phyloP scores from a whole-genome alignment of 768 basidiomycete species.

The Lentinus brumalis region DNA sequence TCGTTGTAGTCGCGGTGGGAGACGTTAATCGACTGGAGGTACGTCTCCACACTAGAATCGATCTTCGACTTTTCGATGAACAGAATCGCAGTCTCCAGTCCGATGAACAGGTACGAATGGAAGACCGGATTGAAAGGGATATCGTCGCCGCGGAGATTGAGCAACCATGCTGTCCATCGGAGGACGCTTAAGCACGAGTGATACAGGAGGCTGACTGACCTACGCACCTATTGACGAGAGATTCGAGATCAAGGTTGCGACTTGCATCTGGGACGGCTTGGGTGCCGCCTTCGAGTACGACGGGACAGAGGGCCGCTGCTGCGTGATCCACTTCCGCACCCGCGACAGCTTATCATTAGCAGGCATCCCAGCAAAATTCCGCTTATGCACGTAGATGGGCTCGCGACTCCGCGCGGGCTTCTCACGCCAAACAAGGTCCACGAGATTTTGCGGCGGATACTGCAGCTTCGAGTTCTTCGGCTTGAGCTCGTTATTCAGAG shows the following conservation, averaged over 20 bases:
- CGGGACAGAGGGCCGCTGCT: slow-evolving; percentile 58
- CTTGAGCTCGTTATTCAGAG: slow-evolving; percentile 57
- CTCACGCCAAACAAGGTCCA: slow-evolving; percentile 81
- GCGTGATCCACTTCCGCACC: slow-evolving; percentile 69
- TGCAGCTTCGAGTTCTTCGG: slow-evolving; percentile 63
- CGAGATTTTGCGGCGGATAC: slow-evolving; percentile 81
- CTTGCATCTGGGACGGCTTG: slow-evolving; percentile 61
- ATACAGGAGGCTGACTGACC: neutral
- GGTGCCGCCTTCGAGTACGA: slow-evolving; percentile 66
- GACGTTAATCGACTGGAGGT: slow-evolving; percentile 59
- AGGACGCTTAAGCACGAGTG: slow-evolving; percentile 7
- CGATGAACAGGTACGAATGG: slow-evolving; percentile 81
- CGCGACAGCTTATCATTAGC: slow-evolving; percentile 69
- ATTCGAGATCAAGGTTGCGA: slow-evolving; percentile 67
- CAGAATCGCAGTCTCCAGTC: slow-evolving; percentile 59
- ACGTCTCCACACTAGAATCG: slow-evolving; percentile 54
- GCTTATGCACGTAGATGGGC: slow-evolving; percentile 64
- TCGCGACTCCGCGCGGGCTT: slow-evolving; percentile 71
- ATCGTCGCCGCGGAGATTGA: slow-evolving; percentile 89
- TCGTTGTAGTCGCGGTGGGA: slow-evolving; percentile 70
- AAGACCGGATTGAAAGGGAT: slow-evolving; percentile 93
- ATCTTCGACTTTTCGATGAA: slow-evolving; percentile 78
- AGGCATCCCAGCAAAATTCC: slow-evolving; percentile 72
- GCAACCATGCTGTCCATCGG: slow-evolving; percentile 63
- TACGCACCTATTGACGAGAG: slow-evolving; percentile 69